These are phyloP conservation scores for Sordariomycetes sp. DNA, from an alignment of 2,329 filamentous ascomycete genomes.

Conservation along the genomic window DNA sequence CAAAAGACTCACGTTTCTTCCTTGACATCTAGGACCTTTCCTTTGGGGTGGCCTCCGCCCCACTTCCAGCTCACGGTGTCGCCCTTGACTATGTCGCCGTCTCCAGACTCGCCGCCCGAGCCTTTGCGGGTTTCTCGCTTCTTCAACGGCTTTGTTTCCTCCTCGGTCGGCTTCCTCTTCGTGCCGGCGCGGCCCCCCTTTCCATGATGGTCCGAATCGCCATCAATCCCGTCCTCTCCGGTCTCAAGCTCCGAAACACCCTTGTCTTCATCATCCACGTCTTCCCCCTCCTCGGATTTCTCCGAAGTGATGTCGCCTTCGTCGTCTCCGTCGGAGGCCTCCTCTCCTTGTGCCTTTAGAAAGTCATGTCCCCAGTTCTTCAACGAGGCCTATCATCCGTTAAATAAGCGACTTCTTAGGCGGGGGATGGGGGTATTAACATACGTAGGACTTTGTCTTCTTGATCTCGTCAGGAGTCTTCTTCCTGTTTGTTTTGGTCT, in stretches of 20 bases:
- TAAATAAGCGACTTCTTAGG: neutral
- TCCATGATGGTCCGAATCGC: neutral
- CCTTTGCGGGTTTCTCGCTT: neutral
- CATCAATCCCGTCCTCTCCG: neutral
- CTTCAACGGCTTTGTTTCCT: neutral
- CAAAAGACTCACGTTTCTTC: neutral
- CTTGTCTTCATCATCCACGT: neutral
- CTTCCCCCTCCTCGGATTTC: neutral
- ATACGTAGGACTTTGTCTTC: neutral
- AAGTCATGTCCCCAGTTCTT: neutral
- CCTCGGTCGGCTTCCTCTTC: neutral
- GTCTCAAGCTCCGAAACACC: neutral
- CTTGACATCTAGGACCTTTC: neutral
- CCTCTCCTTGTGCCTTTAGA: neutral
- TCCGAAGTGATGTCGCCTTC: neutral
- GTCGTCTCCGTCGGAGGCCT: neutral
- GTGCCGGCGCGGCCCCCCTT: neutral
- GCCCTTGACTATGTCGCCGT: neutral
- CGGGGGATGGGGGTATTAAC: neutral
- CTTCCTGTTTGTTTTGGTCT: neutral
- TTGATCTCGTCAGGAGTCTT: neutral
- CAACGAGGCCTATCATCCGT: neutral
- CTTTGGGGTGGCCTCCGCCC: neutral
- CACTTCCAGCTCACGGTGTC: neutral
- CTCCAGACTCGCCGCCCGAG: neutral